Base-by-base conservation (phyloP, 129 eudicot genomes). In the Flaveria trinervia region DNA sequence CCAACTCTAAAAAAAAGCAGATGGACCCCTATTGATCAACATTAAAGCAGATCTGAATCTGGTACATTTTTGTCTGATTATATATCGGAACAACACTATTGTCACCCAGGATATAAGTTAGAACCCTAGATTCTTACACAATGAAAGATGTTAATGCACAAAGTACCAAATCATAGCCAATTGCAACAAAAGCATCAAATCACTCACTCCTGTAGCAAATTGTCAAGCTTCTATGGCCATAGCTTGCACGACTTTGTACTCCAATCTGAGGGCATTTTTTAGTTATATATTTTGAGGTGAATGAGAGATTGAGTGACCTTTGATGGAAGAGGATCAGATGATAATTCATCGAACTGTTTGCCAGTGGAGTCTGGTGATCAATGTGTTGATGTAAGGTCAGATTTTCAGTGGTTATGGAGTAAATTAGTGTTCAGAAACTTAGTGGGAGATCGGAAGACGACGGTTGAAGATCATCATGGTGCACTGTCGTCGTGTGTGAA, bases 1-100 rank as follows among this genome's bases (percentile, higher is more conserved):
- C 3, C 28, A 52, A 68, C 56, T 16, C 23, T 22, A 33, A 56
- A 43, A 11, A 65, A 52, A 79, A 51, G 33, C 56, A n/a, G 46
- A 52, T 71, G 83, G 72, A 62, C 72, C 82, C 71, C 72, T 17
- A 49, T 72, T 72, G 74, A 72, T 72, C 78, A 79, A 56, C 49
- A 65, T 45, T 80, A 80, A 80, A 80, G 79, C 57, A 80, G 52
- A 57, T 68, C 51, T 66, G 60, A 22, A 30, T 80, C 52, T 18
- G 41, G 79, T 80, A 73, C 84, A 52, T 55, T 80, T 80, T 80
- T 80, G 79, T 80, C 64, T 80, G 62, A 33, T 55, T 73, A 55
- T 65, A 50, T n/a, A 65, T 43, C 54, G 45, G 17, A 65, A 30
- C 79, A 65, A 73, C 79, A 73, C 68, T 80, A 39, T 72, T 72